Conservation (phyloP, 345 rosid species). For the Ceriops decandra region DNA sequence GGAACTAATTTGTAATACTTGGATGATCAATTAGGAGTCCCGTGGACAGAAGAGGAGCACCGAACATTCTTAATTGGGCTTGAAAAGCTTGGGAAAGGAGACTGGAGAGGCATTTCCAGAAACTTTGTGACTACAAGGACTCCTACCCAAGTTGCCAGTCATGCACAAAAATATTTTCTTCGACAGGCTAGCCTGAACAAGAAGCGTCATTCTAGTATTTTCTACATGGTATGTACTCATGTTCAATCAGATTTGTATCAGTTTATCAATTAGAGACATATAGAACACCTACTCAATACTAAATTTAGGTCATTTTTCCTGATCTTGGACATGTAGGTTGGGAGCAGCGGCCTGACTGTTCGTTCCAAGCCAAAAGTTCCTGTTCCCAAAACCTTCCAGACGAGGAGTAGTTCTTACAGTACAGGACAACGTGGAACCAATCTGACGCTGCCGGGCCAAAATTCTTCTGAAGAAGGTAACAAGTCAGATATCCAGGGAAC, state of each 20-base stretch:
- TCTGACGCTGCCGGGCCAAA: slow-evolving; percentile 12
- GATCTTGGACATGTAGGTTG: slow-evolving; percentile 22
- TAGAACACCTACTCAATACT: background rate
- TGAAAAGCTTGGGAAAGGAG: slow-evolving; percentile 64
- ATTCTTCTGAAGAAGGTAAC: background rate
- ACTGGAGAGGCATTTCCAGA: slow-evolving; percentile 71
- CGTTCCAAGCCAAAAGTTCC: background rate
- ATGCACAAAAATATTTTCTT: slow-evolving; percentile 71
- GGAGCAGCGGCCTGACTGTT: slow-evolving; percentile 1
- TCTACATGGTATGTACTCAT: slow-evolving; percentile 41
- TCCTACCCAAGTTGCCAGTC: slow-evolving; percentile 74
- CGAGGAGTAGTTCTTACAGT: background rate
- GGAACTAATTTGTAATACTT: background rate
- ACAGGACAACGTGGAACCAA: background rate
- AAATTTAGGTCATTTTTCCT: background rate
- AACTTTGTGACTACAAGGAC: slow-evolving; percentile 58
- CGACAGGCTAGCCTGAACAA: slow-evolving; percentile 42
- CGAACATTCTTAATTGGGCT: slow-evolving; percentile 46
- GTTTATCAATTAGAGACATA: too few relatives aligned
- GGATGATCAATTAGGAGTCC: slow-evolving; percentile 38
- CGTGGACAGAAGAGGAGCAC: slow-evolving; percentile 78
- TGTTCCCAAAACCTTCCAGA: background rate
- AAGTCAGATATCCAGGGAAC: slow-evolving; percentile 9
- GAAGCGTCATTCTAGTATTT: slow-evolving; percentile 64
- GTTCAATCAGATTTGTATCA: background rate